Evolutionary conservation across 1,284 basidiomycete genomes (phyloP).

Genomic region (Ganoderma boninense): DNA sequence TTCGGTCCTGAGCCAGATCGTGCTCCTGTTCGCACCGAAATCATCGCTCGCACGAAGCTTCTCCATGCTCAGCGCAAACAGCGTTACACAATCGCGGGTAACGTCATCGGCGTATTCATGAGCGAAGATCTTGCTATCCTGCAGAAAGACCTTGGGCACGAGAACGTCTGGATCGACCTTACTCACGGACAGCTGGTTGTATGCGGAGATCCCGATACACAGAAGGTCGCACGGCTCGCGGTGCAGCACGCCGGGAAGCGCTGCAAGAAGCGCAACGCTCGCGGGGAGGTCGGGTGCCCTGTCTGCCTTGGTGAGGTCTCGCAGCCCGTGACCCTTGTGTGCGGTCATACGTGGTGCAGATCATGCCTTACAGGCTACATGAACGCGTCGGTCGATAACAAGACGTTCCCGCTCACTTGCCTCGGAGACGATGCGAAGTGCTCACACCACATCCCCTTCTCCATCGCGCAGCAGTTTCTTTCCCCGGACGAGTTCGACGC

Average conservation of each 20-base stretch:
- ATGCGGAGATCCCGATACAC: conserved; percentile 47
- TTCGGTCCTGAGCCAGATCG: conserved; percentile 56
- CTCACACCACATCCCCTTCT: conserved; percentile 57
- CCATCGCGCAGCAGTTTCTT: conserved; percentile 57
- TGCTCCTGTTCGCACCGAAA: conserved; percentile 46
- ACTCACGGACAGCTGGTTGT: conserved; percentile 43
- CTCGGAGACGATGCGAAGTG: conserved; percentile 69
- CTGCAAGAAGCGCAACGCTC: conserved; percentile 27
- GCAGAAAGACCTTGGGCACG: conserved; percentile 48
- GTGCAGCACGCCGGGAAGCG: conserved; percentile 46
- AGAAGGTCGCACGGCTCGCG: conserved; percentile 47
- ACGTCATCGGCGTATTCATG: conserved; percentile 54
- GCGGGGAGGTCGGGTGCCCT: conserved; percentile 53
- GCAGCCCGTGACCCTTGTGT: conserved; percentile 59
- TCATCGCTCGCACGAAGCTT: conserved; percentile 54
- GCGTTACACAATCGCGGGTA: conserved; percentile 54
- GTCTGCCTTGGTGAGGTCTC: conserved; percentile 66
- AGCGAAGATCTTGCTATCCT: conserved; percentile 49
- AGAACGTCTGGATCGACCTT: conserved; percentile 48
- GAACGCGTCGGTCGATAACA: conserved; percentile 59
- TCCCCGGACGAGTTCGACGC: conserved; percentile 58
- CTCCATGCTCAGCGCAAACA: conserved; percentile 51
- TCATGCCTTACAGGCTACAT: conserved; percentile 67
- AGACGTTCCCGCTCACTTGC: conserved; percentile 72
- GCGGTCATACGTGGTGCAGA: conserved; percentile 73